Evolutionary conservation across 73 alveolate genomes (phyloP), one percentile per base, ranked within the genome.

Genomic region (Blepharisma stoltei): DNA sequence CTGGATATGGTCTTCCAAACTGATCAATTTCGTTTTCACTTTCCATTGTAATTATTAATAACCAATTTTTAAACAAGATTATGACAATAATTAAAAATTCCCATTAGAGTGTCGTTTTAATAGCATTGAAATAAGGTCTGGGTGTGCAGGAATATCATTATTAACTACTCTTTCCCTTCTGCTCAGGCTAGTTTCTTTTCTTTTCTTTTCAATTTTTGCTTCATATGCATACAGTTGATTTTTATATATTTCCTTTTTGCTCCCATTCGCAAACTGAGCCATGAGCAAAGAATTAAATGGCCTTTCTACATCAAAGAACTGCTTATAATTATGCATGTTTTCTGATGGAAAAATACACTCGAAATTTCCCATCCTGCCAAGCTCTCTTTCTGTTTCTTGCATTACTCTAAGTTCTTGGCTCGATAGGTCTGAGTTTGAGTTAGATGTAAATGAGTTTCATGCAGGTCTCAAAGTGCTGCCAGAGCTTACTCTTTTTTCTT

Each of bases 261-360:
- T 25, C 2, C 48, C 73, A 32, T 32, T 32, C 37, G 73, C 46
- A 81, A 76, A 83, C 45, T 78, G 73, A 52, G 81, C 68, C 46
- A 83, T 78, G 0, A 83, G 76, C 41, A 83, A 45, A 14, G 76
- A 55, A 75, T 92, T 92, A 18, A 81, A 71, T 6, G 92, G 87
- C 73, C 96, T 55, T 43, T 89, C 94, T 46, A 76, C 86, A 60
- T 92, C 98, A 54, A 92, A 92, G 76, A 86, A 92, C 76, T 92
- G 87, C 44, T 78, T 88, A 54, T 92, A 92, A 54, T 81, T 85
- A n/a, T 47, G 87, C 49, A 85, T 55, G 43, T 86, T 76, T 71
- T 75, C 83, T 8, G 83, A 48, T 9, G 98, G 98, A 78, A 78
- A 90, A 7, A 84, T 53, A 1, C 92, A 71, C 69, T 88, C 90